Conservation (phyloP, 768 basidiomycete genomes). For the Auriculariales sp. region DNA sequence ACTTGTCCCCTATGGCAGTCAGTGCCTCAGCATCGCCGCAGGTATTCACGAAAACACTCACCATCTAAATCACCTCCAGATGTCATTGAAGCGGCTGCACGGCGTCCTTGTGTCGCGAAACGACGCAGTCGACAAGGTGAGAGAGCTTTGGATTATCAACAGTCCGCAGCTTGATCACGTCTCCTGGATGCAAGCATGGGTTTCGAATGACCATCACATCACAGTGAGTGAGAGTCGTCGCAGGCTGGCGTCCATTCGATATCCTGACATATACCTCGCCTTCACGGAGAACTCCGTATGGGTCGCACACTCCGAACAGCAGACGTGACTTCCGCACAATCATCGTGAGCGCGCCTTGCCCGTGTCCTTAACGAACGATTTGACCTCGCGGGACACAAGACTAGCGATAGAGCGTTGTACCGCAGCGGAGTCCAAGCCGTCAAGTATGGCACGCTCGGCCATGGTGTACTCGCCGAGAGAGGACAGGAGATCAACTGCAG, state of each 20-base stretch:
- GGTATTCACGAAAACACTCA: slow-evolving; percentile 10
- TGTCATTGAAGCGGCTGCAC: slow-evolving; percentile 54
- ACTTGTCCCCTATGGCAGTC: slow-evolving; percentile 38
- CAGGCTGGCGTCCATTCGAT: slow-evolving; percentile 33
- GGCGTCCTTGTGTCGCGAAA: slow-evolving; percentile 50
- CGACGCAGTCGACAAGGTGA: slow-evolving; percentile 52
- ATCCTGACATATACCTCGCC: slow-evolving; percentile 52
- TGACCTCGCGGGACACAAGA: slow-evolving; percentile 35
- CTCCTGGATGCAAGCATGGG: slow-evolving; percentile 60
- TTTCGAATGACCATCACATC: slow-evolving; percentile 54
- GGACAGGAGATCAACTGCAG: slow-evolving; percentile 42
- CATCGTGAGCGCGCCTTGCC: slow-evolving; percentile 42
- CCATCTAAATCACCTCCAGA: slow-evolving; percentile 55
- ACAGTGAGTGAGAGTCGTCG: slow-evolving; percentile 39
- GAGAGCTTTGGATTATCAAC: slow-evolving; percentile 32
- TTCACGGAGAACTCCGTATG: slow-evolving; percentile 43
- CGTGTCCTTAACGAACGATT: slow-evolving; percentile 24
- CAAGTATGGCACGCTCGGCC: slow-evolving; percentile 39
- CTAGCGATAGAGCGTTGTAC: slow-evolving; percentile 28
- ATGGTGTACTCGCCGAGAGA: slow-evolving; percentile 31
- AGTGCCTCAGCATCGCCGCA: too few species aligned
- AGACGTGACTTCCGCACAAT: slow-evolving; percentile 47
- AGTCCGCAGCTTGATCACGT: slow-evolving; percentile 49
- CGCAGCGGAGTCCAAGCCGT: slow-evolving; percentile 32
- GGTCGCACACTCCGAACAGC: slow-evolving; percentile 55